Evolutionary conservation across 495 filamentous ascomycete species (phyloP).

Genomic region (Penicillium salamii): DNA sequence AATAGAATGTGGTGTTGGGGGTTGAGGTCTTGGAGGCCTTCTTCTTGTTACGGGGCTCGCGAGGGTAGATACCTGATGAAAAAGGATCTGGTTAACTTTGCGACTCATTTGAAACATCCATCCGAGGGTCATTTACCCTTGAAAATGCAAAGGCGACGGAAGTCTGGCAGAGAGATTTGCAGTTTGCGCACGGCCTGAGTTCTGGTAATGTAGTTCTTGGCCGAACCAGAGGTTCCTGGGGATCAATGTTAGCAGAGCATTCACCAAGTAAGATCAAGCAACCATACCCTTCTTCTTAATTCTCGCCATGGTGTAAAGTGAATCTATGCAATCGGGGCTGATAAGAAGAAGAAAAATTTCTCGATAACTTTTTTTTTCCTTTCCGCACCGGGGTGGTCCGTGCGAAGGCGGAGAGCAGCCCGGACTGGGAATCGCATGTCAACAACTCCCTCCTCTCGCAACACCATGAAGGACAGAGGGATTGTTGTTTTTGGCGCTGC

Average conservation of each 20-base stretch:
- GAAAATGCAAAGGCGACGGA: constrained; percentile 97
- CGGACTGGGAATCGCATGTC: constrained; percentile 29
- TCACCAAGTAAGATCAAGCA: background rate
- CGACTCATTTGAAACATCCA: background rate
- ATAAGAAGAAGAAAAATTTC: constrained; percentile 35
- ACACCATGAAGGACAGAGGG: no score
- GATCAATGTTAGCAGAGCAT: constrained; percentile 16
- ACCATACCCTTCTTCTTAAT: constrained; percentile 88
- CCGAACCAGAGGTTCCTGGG: constrained; percentile 78
- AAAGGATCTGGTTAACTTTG: constrained; percentile 10
- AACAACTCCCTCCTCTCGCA: no score
- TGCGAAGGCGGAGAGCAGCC: constrained; percentile 35
- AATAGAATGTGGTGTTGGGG: constrained; percentile 94
- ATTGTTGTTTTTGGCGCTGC: constrained; percentile 72
- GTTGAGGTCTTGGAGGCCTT: constrained; percentile 91
- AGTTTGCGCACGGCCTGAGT: constrained; percentile 96
- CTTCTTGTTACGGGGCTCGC: constrained; percentile 94
- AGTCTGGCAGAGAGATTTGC: constrained; percentile 94
- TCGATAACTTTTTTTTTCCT: constrained; percentile 43
- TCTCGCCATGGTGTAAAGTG: constrained; percentile 58
- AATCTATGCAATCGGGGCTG: constrained; percentile 20
- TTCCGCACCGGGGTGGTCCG: constrained; percentile 32
- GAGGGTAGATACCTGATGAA: constrained; percentile 81
- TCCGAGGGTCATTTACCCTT: constrained; percentile 56
- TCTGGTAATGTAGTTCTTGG: constrained; percentile 97